These are phyloP conservation scores for Hypoxylon trugodes DNA, from an alignment of 495 filamentous ascomycete genomes.

Conservation along the genomic window DNA sequence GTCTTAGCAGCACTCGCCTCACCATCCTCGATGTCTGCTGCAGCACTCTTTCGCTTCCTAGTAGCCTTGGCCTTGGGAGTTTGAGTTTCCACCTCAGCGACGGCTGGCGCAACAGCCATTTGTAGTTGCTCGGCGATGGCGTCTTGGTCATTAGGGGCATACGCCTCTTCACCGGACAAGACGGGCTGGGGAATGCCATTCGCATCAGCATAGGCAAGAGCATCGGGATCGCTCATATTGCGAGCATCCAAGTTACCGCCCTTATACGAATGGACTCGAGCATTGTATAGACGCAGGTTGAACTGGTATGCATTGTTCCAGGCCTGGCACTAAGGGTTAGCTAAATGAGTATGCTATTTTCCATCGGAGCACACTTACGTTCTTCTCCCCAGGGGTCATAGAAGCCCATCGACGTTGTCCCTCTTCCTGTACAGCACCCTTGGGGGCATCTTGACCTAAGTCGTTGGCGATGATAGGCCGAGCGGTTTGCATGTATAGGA, in stretches of 20 bases:
- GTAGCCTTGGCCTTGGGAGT: slow-evolving; percentile 56
- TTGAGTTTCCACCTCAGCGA: slow-evolving; percentile 57
- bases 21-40: slow-evolving; percentile 56
- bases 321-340: slow-evolving; percentile 52
- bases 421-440: slow-evolving; percentile 83
- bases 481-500: slow-evolving; percentile 88
- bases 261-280: slow-evolving; percentile 78
- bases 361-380: slow-evolving; percentile 58
- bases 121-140: slow-evolving; percentile 65
- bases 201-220: slow-evolving; percentile 63
- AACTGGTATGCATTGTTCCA: slow-evolving; percentile 80
- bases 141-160: slow-evolving; percentile 65
- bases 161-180: slow-evolving; percentile 56
- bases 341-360: background rate
- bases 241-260: slow-evolving; percentile 68
- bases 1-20: slow-evolving; percentile 57
- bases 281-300: slow-evolving; percentile 78
- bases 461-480: slow-evolving; percentile 79
- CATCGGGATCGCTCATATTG: slow-evolving; percentile 67
- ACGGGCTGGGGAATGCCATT: slow-evolving; percentile 55
- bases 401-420: slow-evolving; percentile 81
- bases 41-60: slow-evolving; percentile 61
- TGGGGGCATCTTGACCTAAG: slow-evolving; percentile 71
- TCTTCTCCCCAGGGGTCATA: slow-evolving; percentile 77
- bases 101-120: slow-evolving; percentile 47